phyloP scores from a whole-genome alignment of 306 rosid genomes.

The Medicago lupulina region DNA sequence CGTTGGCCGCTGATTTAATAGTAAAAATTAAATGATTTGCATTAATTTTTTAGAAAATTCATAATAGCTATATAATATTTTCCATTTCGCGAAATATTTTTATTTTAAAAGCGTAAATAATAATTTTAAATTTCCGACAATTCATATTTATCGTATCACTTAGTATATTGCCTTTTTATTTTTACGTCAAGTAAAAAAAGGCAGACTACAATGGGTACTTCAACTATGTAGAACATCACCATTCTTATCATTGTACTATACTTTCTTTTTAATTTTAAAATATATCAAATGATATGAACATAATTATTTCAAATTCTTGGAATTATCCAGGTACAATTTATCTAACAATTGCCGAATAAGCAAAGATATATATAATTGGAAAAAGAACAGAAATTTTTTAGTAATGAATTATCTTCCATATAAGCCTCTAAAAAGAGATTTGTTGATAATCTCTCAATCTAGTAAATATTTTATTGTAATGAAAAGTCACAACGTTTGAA shows the following conservation, averaged over 20 bases:
- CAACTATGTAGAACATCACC: not conserved
- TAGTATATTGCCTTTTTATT: too few species aligned
- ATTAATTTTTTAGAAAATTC: not conserved
- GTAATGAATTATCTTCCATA: constrained; percentile 24
- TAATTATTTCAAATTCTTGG: too few species aligned
- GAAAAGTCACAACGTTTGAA: not conserved
- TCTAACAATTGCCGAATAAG: not conserved
- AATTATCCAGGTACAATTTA: not conserved
- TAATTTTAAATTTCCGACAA: too few species aligned
- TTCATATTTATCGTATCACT: too few species aligned
- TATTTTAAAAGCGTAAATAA: not conserved
- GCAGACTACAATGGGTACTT: not conserved
- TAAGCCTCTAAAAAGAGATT: not conserved
- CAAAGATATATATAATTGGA: not conserved
- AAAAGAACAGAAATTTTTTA: not conserved
- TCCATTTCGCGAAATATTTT: not conserved
- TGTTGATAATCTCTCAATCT: not conserved
- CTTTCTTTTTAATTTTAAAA: too few species aligned
- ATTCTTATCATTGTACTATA: too few species aligned
- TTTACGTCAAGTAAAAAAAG: too few species aligned
- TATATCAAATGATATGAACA: too few species aligned
- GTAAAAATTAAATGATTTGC: not conserved
- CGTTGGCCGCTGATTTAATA: not conserved
- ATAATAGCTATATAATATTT: not conserved
- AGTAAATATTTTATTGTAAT: not conserved